Conservation (phyloP, 75 land plant genomes). For the Pinus tabuliformis region DNA sequence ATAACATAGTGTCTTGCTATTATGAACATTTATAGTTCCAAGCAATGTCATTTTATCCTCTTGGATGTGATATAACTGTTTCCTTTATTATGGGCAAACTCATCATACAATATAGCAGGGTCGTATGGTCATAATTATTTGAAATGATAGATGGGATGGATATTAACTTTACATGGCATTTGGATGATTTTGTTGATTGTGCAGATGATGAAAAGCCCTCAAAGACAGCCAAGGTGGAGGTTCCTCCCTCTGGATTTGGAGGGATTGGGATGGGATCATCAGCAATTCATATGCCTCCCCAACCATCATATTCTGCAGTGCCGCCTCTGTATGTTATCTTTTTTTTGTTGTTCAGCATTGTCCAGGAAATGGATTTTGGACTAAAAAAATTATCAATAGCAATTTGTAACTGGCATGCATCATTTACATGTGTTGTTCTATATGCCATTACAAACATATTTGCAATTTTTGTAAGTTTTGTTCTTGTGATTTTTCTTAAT, state of each 20-base stretch:
- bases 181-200: not conserved
- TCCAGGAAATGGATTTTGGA: not conserved
- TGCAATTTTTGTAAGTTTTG: not conserved
- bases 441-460: no score
- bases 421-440: no score
- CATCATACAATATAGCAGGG: not conserved
- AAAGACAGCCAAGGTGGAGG: conserved; percentile 79
- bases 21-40: no score
- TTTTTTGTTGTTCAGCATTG: conserved; percentile 11
- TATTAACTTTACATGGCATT: not conserved
- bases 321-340: conserved; percentile 60
- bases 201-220: conserved; percentile 84
- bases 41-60: no score
- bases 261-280: conserved; percentile 52
- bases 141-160: not conserved
- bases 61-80: no score
- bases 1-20: no score
- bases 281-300: conserved; percentile 62
- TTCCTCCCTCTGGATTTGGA: conserved; percentile 44
- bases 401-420: no score
- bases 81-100: no score
- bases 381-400: no score
- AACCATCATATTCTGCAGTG: conserved; percentile 48
- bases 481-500: not conserved
- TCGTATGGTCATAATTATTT: not conserved